Evolutionary conservation across 352 stramenopile genomes (phyloP).

Genomic region (Phytopythium ostracodes): DNA sequence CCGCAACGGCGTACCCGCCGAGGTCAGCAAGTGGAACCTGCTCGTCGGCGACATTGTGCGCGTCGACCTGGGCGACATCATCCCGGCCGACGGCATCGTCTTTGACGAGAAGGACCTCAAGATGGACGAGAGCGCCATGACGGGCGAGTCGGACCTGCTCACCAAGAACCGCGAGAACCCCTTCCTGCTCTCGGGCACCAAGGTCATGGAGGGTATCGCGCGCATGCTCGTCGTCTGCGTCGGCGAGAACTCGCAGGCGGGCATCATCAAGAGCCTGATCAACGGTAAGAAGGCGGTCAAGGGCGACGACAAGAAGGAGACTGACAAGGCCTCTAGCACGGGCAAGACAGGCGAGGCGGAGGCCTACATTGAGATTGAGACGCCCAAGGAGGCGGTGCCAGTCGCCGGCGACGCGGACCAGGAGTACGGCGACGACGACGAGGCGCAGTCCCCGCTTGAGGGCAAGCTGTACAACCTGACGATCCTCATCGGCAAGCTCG

Average conservation of each 20-base stretch:
- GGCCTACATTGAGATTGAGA: constrained; percentile 7
- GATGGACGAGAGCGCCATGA: constrained; percentile 89
- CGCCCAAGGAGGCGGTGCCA: constrained; percentile 1
- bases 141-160: constrained; percentile 88
- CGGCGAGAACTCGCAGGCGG: constrained; percentile 90
- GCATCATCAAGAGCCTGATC: constrained; percentile 90
- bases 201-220: constrained; percentile 90
- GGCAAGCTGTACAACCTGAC: constrained; percentile 83
- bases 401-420: constrained; percentile 6
- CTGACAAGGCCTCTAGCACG: constrained; percentile 11
- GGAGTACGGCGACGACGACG: constrained; percentile 50
- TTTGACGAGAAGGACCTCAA: constrained; percentile 84
- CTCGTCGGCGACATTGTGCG: constrained; percentile 90
- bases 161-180: constrained; percentile 82
- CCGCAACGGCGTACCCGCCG: constrained; percentile 47
- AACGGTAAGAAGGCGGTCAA: constrained; percentile 69
- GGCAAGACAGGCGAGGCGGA: constrained; percentile 49
- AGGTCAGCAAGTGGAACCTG: constrained; percentile 73
- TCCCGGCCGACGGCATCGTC: constrained; percentile 87
- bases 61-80: constrained; percentile 82
- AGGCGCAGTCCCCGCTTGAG: constrained; percentile 73
- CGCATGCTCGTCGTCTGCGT: constrained; percentile 94
- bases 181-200: constrained; percentile 93
- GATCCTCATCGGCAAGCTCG: constrained; percentile 81
- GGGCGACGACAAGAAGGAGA: constrained; percentile 60